Conservation (phyloP, 2,329 filamentous ascomycete species). For the Ophiostoma pallidulum region DNA sequence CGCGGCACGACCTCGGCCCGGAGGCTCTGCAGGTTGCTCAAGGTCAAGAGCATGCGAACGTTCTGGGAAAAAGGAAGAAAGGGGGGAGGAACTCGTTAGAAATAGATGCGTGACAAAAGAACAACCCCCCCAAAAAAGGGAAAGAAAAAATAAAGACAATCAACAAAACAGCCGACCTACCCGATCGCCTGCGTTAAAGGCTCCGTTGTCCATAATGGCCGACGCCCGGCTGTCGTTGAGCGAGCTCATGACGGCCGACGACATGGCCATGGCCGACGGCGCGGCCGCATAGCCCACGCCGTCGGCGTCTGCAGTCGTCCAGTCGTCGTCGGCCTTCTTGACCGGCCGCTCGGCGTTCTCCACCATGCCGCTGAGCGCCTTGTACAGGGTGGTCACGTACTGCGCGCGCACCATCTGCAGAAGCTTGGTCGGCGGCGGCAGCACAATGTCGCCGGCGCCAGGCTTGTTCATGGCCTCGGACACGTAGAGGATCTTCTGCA, state of each 20-base stretch:
- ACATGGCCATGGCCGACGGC: conserved; percentile 4
- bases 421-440: conserved; percentile 76
- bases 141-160: neutral
- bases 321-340: conserved; percentile 54
- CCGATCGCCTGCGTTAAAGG: conserved; percentile 46
- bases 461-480: conserved; percentile 72
- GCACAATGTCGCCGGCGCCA: conserved; percentile 66
- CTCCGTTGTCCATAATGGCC: conserved; percentile 32
- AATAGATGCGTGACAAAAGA: too few species aligned
- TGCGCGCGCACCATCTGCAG: conserved; percentile 84
- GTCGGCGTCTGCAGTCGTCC: conserved; percentile 35
- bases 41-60: conserved; percentile 83
- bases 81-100: neutral
- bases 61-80: conserved; percentile 43
- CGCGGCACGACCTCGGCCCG: conserved; percentile 74
- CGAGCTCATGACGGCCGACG: conserved; percentile 9
- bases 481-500: conserved; percentile 94
- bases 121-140: too few species aligned
- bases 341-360: conserved; percentile 81
- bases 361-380: conserved; percentile 88
- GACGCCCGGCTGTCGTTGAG: conserved; percentile 20
- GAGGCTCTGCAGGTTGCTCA: conserved; percentile 83
- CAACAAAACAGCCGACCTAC: conserved; percentile 30
- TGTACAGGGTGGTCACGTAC: conserved; percentile 90
- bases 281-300: conserved; percentile 27